Conservation (phyloP, 2,329 filamentous ascomycete genomes). For the Colletotrichum horii region DNA sequence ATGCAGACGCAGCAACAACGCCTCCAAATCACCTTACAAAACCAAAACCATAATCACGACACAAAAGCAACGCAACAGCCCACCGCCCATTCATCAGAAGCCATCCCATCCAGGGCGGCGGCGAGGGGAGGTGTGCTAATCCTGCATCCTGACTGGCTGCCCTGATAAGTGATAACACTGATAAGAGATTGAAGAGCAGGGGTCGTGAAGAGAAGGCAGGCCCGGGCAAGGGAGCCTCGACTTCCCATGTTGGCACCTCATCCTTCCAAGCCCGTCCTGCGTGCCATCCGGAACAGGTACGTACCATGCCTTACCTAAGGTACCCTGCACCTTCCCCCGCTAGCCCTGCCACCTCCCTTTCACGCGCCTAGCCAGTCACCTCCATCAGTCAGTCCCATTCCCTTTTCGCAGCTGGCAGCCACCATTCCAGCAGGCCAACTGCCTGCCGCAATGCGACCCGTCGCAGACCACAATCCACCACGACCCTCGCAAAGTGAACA, state of each 20-base stretch:
- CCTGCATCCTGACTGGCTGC: neutral
- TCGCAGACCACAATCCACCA: neutral
- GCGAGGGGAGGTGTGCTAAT: slow-evolving; percentile 1
- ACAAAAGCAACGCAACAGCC: neutral
- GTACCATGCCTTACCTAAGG: neutral
- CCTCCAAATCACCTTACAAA: neutral
- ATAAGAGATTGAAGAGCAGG: slow-evolving; percentile 9
- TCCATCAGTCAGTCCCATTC: too few species aligned
- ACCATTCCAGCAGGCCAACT: neutral
- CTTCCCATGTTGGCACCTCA: neutral
- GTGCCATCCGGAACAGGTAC: neutral
- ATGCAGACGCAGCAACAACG: neutral
- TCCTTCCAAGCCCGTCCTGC: neutral
- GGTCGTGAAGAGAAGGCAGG: neutral
- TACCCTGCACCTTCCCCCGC: neutral
- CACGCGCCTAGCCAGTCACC: neutral
- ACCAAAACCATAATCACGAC: neutral
- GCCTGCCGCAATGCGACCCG: neutral
- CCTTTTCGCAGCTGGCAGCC: neutral
- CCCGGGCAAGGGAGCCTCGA: neutral
- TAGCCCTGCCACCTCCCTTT: slow-evolving; percentile 7
- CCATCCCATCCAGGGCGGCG: neutral
- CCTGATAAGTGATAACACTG: neutral
- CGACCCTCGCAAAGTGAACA: neutral
- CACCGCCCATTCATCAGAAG: neutral